Evolutionary conservation across 2,329 filamentous ascomycete species (phyloP).

Genomic region (Diaporthe citrichinensis): DNA sequence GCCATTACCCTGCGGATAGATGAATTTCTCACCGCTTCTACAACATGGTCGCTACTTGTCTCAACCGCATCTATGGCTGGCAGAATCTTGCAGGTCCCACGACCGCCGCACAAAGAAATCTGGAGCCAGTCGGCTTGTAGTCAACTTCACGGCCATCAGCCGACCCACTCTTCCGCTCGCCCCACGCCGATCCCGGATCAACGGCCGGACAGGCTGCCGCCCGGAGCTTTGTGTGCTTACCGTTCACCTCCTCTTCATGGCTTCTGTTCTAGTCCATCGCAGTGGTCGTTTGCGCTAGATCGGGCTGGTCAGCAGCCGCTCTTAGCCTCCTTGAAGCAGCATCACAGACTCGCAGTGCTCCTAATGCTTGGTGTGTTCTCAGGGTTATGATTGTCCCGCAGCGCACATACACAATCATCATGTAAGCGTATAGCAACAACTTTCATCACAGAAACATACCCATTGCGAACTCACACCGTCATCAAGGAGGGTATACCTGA

Average conservation of each 20-base stretch:
- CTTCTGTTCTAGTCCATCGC: neutral
- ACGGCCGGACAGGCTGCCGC: slow-evolving; percentile 1
- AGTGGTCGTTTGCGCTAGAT: neutral
- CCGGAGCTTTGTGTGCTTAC: neutral
- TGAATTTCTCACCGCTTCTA: slow-evolving; percentile 16
- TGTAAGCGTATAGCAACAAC: neutral
- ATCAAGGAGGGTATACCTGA: neutral
- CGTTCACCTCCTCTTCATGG: neutral
- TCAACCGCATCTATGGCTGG: neutral
- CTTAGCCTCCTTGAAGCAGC: neutral
- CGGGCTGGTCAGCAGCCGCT: slow-evolving; percentile 4
- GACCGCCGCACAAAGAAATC: neutral
- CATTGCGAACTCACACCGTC: neutral
- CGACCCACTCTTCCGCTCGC: slow-evolving; percentile 12
- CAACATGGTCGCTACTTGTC: neutral
- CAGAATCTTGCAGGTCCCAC: neutral
- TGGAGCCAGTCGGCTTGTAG: neutral
- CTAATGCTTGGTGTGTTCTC: neutral
- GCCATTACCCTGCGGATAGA: slow-evolving; percentile 2
- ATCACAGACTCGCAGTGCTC: neutral
- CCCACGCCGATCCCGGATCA: slow-evolving; percentile 15
- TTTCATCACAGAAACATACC: neutral
- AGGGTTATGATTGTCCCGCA: neutral
- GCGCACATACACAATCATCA: neutral
- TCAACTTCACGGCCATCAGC: neutral